phyloP scores from a whole-genome alignment of 495 filamentous ascomycete genomes.

The Aspergillus indologenus region DNA sequence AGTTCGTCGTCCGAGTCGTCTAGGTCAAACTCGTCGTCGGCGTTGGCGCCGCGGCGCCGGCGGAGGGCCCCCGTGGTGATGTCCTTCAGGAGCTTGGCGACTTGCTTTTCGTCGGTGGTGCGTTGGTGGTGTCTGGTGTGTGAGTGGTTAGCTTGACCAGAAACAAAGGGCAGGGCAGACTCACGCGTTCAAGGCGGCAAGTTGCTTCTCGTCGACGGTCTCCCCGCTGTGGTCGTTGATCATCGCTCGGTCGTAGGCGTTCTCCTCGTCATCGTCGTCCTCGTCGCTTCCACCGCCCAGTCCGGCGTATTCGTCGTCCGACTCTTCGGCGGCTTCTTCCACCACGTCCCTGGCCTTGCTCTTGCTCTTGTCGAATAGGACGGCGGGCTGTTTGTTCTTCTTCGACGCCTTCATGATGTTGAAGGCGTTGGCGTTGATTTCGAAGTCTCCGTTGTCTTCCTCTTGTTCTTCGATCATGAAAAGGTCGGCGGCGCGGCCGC shows the following conservation, averaged over 20 bases:
- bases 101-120: constrained; percentile 64
- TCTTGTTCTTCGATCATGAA: constrained; percentile 46
- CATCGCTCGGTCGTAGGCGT: constrained; percentile 66
- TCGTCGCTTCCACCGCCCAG: constrained; percentile 89
- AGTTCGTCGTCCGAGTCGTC: constrained; percentile 85
- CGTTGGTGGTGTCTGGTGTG: constrained; percentile 37
- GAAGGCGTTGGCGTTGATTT: constrained; percentile 60
- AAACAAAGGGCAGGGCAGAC: constrained; percentile 29
- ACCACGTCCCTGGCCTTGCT: constrained; percentile 86
- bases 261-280: constrained; percentile 68
- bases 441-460: constrained; percentile 35
- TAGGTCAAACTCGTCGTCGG: constrained; percentile 71
- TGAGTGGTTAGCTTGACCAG: constrained; percentile 18
- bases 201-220: constrained; percentile 68
- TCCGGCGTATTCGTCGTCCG: constrained; percentile 96
- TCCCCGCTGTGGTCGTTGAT: constrained; percentile 89
- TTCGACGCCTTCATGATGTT: constrained; percentile 68
- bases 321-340: constrained; percentile 93
- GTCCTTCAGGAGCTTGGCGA: constrained; percentile 87
- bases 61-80: constrained; percentile 83
- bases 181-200: constrained; percentile 88
- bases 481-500: constrained; percentile 28
- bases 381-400: constrained; percentile 52
- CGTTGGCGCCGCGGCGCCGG: constrained; percentile 59
- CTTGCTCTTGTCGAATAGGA: constrained; percentile 74